A percentile compares a stretch with the other conserved stretches of the same genome.
phyloP scores from a whole-genome alignment of 2,329 filamentous ascomycete species.

The Neonectria coccinea region DNA sequence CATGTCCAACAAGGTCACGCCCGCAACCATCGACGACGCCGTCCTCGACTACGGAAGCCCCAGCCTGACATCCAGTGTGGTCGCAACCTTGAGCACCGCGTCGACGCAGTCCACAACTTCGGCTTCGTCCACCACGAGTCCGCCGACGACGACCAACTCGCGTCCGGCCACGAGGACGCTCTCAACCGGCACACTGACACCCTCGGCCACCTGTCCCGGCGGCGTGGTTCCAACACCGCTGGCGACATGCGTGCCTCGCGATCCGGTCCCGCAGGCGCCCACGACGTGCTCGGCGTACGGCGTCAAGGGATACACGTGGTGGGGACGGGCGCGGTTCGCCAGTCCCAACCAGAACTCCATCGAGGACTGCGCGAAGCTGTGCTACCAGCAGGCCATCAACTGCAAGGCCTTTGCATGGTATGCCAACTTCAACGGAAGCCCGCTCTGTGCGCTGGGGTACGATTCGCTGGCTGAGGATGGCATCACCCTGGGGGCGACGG shows the following conservation, averaged over 20 bases:
- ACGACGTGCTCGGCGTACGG: slow-evolving; percentile 8
- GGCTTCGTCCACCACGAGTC: neutral
- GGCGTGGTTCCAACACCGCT: slow-evolving; percentile 12
- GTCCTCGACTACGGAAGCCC: slow-evolving; percentile 22
- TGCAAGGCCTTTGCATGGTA: slow-evolving; percentile 18
- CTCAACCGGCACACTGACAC: neutral
- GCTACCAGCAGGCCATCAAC: slow-evolving; percentile 21
- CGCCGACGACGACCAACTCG: slow-evolving; percentile 2
- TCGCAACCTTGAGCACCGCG: no score
- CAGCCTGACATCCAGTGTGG: no score
- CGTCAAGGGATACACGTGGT: slow-evolving; percentile 19
- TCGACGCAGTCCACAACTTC: no score
- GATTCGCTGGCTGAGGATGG: slow-evolving; percentile 17
- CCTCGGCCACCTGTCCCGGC: slow-evolving; percentile 14
- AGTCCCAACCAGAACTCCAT: slow-evolving; percentile 11
- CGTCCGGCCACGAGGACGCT: slow-evolving; percentile 12
- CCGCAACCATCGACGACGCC: slow-evolving; percentile 30
- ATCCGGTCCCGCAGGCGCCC: neutral
- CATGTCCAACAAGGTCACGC: slow-evolving; percentile 38
- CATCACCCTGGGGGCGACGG: neutral
- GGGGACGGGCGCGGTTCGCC: slow-evolving; percentile 14
- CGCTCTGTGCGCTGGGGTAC: slow-evolving; percentile 14
- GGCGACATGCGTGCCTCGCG: slow-evolving; percentile 12
- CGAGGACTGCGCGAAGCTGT: slow-evolving; percentile 12
- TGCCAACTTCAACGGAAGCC: slow-evolving; percentile 4